Percentiles rank a stretch among this genome's conserved stretches.
phyloP scores from a whole-genome alignment of 2,329 filamentous ascomycete species.

The Colletotrichum phormii region DNA sequence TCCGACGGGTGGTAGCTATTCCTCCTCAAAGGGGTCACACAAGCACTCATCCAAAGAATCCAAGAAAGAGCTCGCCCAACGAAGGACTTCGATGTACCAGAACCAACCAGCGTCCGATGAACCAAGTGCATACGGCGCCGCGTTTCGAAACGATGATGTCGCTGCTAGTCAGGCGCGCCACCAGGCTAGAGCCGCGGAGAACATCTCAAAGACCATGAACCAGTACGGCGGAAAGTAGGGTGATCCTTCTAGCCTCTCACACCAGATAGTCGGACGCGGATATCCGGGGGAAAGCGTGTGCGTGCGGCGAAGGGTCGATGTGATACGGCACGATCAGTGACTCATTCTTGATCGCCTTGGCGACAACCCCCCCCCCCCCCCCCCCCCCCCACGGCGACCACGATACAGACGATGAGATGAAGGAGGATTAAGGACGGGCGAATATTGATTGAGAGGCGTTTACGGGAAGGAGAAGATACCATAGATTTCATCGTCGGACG shows the following conservation, averaged over 20 bases:
- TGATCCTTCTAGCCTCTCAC: no score
- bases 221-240: not conserved
- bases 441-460: not conserved
- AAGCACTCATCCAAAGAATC: not conserved
- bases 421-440: not conserved
- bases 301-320: not conserved
- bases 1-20: not conserved
- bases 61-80: accelerated
- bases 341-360: not conserved
- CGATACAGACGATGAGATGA: not conserved
- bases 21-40: not conserved
- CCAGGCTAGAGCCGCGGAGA: not conserved
- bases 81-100: not conserved
- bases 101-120: not conserved
- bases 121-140: not conserved
- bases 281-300: not conserved
- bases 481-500: not conserved
- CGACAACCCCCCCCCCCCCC: no score
- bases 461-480: not conserved
- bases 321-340: not conserved
- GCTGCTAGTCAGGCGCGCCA: not conserved
- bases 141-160: not conserved
- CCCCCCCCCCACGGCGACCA: not conserved
- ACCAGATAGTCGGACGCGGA: no score
- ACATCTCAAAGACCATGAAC: not conserved